phyloP scores from a whole-genome alignment of 2,329 filamentous ascomycete species.

The Xylaria sp. region DNA sequence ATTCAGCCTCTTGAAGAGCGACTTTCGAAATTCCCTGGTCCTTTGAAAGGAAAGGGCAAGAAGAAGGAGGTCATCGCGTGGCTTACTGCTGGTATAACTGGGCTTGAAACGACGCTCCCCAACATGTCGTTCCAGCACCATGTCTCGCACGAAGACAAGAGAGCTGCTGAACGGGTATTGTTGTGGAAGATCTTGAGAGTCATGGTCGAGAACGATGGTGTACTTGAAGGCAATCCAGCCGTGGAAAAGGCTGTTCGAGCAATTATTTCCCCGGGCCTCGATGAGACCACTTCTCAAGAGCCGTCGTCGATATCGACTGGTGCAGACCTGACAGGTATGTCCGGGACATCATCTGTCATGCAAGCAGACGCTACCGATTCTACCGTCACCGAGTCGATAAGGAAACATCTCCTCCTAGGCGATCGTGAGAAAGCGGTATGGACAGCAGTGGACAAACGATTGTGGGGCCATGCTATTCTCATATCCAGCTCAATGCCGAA shows the following conservation, averaged over 20 bases:
- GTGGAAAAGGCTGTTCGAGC: conserved; percentile 71
- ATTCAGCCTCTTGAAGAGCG: conserved; percentile 66
- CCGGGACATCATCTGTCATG: conserved; percentile 35
- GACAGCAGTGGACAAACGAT: conserved; percentile 83
- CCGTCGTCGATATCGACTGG: conserved; percentile 31
- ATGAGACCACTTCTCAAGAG: conserved; percentile 26
- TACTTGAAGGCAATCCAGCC: conserved; percentile 64
- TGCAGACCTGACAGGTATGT: conserved; percentile 36
- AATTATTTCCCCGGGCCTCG: conserved; percentile 60
- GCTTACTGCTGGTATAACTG: conserved; percentile 71
- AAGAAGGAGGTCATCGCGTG: conserved; percentile 89
- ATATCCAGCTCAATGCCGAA: conserved; percentile 69
- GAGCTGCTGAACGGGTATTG: conserved; percentile 71
- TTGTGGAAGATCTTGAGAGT: conserved; percentile 82
- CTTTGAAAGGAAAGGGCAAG: conserved; percentile 81
- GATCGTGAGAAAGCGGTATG: conserved; percentile 89
- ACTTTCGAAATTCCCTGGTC: conserved; percentile 79
- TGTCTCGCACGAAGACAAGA: conserved; percentile 59
- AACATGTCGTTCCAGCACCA: conserved; percentile 46
- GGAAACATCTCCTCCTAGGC: conserved; percentile 67
- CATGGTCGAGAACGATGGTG: conserved; percentile 81
- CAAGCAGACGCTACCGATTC: conserved; percentile 64
- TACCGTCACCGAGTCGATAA: conserved; percentile 64
- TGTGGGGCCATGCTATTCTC: conserved; percentile 96
- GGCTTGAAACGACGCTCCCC: conserved; percentile 57